Percentiles rank a stretch among this genome's conserved stretches.
These are phyloP conservation scores for Atkinsonella hypoxylon DNA, from an alignment of 2,329 filamentous ascomycete genomes.

Conservation along the genomic window DNA sequence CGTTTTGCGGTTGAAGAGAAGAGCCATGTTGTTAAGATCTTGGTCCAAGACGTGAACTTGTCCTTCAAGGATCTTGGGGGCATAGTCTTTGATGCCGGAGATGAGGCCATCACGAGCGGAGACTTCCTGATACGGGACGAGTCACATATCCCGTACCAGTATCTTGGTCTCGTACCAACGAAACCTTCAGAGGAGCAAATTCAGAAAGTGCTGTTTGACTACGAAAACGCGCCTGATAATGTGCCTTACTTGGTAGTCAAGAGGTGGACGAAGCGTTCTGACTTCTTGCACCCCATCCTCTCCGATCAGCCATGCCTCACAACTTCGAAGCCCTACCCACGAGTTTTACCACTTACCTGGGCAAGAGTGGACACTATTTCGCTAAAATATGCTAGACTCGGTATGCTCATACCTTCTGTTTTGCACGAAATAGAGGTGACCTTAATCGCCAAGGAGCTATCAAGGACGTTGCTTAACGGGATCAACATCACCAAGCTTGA, in stretches of 20 bases:
- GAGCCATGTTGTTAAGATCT: slow-evolving; percentile 32
- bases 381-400: slow-evolving; percentile 33
- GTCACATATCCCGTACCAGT: slow-evolving; percentile 26
- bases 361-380: slow-evolving; percentile 39
- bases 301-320: slow-evolving; percentile 6
- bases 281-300: slow-evolving; percentile 40
- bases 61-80: slow-evolving; percentile 20
- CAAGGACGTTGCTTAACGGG: slow-evolving; percentile 17
- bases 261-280: slow-evolving; percentile 41
- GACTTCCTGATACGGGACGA: slow-evolving; percentile 29
- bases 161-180: slow-evolving; percentile 25
- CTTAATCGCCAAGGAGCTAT: slow-evolving; percentile 50
- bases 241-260: slow-evolving; percentile 35
- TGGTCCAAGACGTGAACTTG: slow-evolving; percentile 15
- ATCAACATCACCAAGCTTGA: slow-evolving; percentile 41
- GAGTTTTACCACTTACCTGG: slow-evolving; percentile 32
- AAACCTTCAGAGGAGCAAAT: slow-evolving; percentile 33
- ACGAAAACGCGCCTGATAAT: slow-evolving; percentile 28
- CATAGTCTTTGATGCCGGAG: slow-evolving; percentile 13
- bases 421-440: slow-evolving; percentile 55
- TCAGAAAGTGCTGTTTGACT: slow-evolving; percentile 22
- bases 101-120: slow-evolving; percentile 11
- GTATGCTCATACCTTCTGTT: slow-evolving; percentile 60
- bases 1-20: slow-evolving; percentile 28
- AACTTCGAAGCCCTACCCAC: slow-evolving; percentile 29